Percentiles rank a stretch among this genome's conserved stretches.
These are phyloP conservation scores for Nicotiana benthamiana DNA, from an alignment of 257 asterid genomes.

Conservation along the genomic window DNA sequence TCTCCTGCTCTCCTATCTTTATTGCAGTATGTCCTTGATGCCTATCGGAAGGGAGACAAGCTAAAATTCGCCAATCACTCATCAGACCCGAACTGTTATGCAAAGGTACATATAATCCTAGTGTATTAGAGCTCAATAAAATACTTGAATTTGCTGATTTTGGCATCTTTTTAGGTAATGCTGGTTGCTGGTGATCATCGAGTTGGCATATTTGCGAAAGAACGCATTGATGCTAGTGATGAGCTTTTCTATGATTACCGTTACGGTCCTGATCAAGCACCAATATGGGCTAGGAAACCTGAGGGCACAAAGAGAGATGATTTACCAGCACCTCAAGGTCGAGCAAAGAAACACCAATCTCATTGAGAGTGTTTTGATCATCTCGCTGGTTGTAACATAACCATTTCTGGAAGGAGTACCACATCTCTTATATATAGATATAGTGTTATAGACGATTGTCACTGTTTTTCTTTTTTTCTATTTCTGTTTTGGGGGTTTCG, in stretches of 20 bases:
- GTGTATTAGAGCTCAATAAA: background rate
- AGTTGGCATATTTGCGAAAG: constrained; percentile 93
- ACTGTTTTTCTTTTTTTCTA: background rate
- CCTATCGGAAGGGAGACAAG: constrained; percentile 93
- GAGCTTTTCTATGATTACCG: constrained; percentile 93
- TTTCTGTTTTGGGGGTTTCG: background rate
- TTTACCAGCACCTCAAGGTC: constrained; percentile 48
- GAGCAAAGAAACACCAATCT: constrained; percentile 92
- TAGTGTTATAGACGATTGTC: background rate
- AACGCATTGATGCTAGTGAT: constrained; percentile 69
- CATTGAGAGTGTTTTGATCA: constrained; percentile 21
- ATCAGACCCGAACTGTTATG: constrained; percentile 81
- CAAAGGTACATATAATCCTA: constrained; percentile 52
- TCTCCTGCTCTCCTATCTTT: background rate
- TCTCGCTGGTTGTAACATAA: background rate
- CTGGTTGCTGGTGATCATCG: constrained; percentile 96
- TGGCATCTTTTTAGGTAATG: constrained; percentile 48
- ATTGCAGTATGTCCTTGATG: constrained; percentile 89
- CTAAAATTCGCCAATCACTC: constrained; percentile 97
- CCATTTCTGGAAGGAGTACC: background rate
- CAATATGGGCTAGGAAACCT: constrained; percentile 84
- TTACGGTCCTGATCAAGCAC: constrained; percentile 88
- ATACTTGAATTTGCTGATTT: constrained; percentile 1
- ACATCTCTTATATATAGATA: background rate
- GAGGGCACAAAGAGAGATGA: constrained; percentile 56